Evolutionary conservation across 352 stramenopile genomes (phyloP).

Genomic region (Pythium dissimile): DNA sequence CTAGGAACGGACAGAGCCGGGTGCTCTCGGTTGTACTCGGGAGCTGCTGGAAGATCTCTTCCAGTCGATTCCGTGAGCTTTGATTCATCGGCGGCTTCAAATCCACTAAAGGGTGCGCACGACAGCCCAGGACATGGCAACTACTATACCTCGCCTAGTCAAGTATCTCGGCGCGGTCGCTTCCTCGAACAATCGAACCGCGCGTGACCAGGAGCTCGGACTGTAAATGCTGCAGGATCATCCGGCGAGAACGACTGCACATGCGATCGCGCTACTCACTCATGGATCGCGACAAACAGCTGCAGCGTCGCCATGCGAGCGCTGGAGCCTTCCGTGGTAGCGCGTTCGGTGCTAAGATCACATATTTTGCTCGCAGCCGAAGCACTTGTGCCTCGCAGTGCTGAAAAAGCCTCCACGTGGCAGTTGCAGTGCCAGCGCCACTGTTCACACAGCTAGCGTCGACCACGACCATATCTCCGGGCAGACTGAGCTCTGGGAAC

Average conservation of each 20-base stretch:
- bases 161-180: constrained; percentile 10
- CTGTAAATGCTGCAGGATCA: constrained; percentile 52
- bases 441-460: constrained; percentile 42
- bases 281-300: constrained; percentile 35
- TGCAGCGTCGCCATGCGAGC: constrained; percentile 38
- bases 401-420: constrained; percentile 41
- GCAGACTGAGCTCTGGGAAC: constrained; percentile 13
- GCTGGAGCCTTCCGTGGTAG: neutral
- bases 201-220: no score
- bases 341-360: no score
- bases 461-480: constrained; percentile 14
- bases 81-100: constrained; percentile 10
- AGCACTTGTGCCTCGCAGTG: constrained; percentile 22
- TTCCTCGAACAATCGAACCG: no score
- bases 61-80: constrained; percentile 15
- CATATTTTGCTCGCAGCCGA: neutral
- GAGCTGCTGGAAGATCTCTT: constrained; percentile 62
- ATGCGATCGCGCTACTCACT: constrained; percentile 31
- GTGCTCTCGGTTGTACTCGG: constrained; percentile 59
- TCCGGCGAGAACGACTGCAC: no score
- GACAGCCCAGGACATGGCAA: constrained; percentile 62
- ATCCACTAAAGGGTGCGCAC: constrained; percentile 41
- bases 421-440: constrained; percentile 33
- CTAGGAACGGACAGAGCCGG: constrained; percentile 19
- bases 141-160: constrained; percentile 30